A percentile compares a stretch with the other conserved stretches of the same genome.
phyloP scores from a whole-genome alignment of 768 basidiomycete species.

The Phylloporus sp. region DNA sequence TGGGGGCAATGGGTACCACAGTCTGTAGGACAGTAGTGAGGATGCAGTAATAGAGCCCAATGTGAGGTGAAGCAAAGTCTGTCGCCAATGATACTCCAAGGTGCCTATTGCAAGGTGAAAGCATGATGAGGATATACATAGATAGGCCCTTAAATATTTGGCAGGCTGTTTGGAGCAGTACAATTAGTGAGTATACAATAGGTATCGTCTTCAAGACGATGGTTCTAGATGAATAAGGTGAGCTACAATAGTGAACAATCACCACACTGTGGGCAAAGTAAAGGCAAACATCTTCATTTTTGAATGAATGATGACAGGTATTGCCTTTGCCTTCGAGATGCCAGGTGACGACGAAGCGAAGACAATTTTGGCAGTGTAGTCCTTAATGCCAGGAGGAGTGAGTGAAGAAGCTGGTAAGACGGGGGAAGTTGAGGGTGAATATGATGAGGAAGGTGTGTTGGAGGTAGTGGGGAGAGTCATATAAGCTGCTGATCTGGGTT shows the following conservation, averaged over 20 bases:
- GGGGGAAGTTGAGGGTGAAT: conserved; percentile 51
- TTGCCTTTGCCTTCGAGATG: conserved; percentile 16
- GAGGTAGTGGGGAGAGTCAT: conserved; percentile 37
- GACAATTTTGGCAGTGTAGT: conserved; percentile 45
- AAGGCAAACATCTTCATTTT: conserved; percentile 63
- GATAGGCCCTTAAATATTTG: no score
- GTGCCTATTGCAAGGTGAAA: no score
- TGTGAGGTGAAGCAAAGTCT: no score
- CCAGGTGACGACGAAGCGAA: conserved; percentile 38
- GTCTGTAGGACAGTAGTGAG: background rate
- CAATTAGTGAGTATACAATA: no score
- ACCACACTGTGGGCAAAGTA: conserved; percentile 63
- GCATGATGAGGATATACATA: no score
- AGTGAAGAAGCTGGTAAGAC: conserved; percentile 59
- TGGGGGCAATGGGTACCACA: background rate
- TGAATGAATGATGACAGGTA: conserved; percentile 28
- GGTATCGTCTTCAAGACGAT: no score
- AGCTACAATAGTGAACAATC: conserved; percentile 26
- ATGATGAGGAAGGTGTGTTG: conserved; percentile 52
- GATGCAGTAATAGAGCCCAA: background rate
- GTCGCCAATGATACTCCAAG: no score
- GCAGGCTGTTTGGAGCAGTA: no score
- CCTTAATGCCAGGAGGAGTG: conserved; percentile 52
- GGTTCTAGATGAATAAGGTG: conserved; percentile 20
- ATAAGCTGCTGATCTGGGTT: conserved; percentile 15